phyloP scores from a whole-genome alignment of 2,329 filamentous ascomycete species.

The Diplodia intermedia region DNA sequence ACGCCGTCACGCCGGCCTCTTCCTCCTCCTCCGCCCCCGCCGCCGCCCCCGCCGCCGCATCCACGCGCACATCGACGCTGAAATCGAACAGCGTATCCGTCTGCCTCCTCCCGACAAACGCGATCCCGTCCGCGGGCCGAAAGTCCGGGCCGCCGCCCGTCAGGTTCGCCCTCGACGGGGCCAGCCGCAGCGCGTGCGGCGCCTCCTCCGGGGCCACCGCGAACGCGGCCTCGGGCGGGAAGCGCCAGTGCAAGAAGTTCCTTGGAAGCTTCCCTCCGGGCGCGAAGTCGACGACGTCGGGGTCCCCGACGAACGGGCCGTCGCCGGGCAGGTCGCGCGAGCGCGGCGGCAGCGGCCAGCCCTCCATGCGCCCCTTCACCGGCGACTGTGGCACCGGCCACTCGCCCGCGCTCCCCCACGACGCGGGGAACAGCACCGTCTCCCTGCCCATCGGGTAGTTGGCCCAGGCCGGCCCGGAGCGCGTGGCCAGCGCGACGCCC shows the following conservation, averaged over 20 bases:
- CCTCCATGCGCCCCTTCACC: slow-evolving; percentile 55
- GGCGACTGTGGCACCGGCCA: slow-evolving; percentile 46
- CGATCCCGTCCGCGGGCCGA: slow-evolving; percentile 57
- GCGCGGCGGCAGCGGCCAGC: slow-evolving; percentile 50
- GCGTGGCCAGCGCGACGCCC: slow-evolving; percentile 48
- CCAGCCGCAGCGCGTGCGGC: slow-evolving; percentile 55
- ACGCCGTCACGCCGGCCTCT: slow-evolving; percentile 62
- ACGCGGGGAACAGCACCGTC: slow-evolving; percentile 57
- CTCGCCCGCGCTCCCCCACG: slow-evolving; percentile 54
- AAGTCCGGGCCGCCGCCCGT: slow-evolving; percentile 61
- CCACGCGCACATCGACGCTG: slow-evolving; percentile 56
- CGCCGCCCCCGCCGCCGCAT: slow-evolving; percentile 41
- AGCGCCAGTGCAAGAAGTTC: slow-evolving; percentile 65
- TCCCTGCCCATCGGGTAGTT: slow-evolving; percentile 62
- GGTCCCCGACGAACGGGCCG: slow-evolving; percentile 53
- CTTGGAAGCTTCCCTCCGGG: slow-evolving; percentile 55
- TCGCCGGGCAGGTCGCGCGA: slow-evolving; percentile 47
- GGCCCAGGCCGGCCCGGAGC: slow-evolving; percentile 43
- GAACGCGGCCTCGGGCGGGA: slow-evolving; percentile 57
- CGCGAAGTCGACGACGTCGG: slow-evolving; percentile 57
- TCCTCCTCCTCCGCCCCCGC: slow-evolving; percentile 52
- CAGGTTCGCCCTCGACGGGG: slow-evolving; percentile 60
- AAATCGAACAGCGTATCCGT: slow-evolving; percentile 63
- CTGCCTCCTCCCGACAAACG: slow-evolving; percentile 63
- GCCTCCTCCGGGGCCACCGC: slow-evolving; percentile 53